phyloP scores from a whole-genome alignment of 2,329 filamentous ascomycete genomes.

The Neopestalotiopsis rosae region DNA sequence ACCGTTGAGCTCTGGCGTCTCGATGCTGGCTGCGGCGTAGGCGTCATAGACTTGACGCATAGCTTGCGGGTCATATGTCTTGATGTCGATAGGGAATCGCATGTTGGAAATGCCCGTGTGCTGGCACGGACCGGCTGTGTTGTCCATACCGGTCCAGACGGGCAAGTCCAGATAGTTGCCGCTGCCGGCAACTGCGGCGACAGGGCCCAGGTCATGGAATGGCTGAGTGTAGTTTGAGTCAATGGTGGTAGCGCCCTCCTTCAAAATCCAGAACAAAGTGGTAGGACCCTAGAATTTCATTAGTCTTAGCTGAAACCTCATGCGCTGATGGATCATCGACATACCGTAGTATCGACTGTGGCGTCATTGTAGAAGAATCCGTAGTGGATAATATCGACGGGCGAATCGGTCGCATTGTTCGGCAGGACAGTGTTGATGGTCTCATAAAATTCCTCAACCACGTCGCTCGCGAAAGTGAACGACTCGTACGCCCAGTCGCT shows the following conservation, averaged over 20 bases:
- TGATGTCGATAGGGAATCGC: conserved; percentile 50
- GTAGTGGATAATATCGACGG: conserved; percentile 54
- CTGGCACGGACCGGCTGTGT: conserved; percentile 44
- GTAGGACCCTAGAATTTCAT: conserved; percentile 45
- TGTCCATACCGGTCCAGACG: conserved; percentile 46
- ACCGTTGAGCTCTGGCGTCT: conserved; percentile 35
- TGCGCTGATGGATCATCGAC: neutral
- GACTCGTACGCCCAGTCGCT: conserved; percentile 44
- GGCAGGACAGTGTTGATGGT: conserved; percentile 25
- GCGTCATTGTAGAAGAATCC: conserved; percentile 51
- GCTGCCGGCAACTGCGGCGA: conserved; percentile 32
- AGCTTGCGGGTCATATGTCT: conserved; percentile 41
- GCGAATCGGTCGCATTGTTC: conserved; percentile 42
- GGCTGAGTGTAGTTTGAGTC: conserved; percentile 46
- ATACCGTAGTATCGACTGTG: conserved; percentile 41
- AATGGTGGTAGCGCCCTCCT: conserved; percentile 48
- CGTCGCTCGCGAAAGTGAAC: conserved; percentile 47
- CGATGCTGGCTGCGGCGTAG: conserved; percentile 36
- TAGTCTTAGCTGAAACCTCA: neutral
- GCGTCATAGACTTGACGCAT: conserved; percentile 36
- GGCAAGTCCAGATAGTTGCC: conserved; percentile 53
- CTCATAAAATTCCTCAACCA: conserved; percentile 50
- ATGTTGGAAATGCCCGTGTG: conserved; percentile 45
- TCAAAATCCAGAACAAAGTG: conserved; percentile 46
- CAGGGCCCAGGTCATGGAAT: conserved; percentile 45